These are phyloP conservation scores for Annulohypoxylon bovei DNA, from an alignment of 495 filamentous ascomycete genomes.

Conservation along the genomic window DNA sequence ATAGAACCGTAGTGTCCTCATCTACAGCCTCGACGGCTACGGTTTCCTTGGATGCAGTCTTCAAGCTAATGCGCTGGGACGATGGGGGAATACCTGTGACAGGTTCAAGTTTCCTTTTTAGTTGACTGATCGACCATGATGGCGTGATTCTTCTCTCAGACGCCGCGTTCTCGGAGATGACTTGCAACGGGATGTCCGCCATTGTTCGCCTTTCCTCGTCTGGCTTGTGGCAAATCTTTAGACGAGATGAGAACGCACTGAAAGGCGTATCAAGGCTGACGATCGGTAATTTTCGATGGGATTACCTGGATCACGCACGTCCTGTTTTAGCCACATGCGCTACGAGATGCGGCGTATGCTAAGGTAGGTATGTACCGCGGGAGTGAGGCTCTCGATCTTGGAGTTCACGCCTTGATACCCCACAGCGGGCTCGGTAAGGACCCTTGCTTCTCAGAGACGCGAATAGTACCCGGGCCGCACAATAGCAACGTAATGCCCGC, in stretches of 20 bases:
- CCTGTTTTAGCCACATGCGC: conserved; percentile 5
- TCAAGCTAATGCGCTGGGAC: conserved; percentile 77
- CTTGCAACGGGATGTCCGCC: conserved; percentile 83
- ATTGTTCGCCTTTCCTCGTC: conserved; percentile 69
- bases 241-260: conserved; percentile 24
- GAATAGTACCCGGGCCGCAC: conserved; percentile 34
- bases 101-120: conserved; percentile 90
- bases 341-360: conserved; percentile 10
- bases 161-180: conserved; percentile 77
- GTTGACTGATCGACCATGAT: conserved; percentile 86
- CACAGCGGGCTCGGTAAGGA: conserved; percentile 19
- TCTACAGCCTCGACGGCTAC: conserved; percentile 69
- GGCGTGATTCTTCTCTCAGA: conserved; percentile 92
- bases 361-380: not conserved
- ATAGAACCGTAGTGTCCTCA: conserved; percentile 71
- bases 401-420: conserved; percentile 23
- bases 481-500: conserved; percentile 12
- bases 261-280: conserved; percentile 31
- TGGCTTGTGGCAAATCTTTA: conserved; percentile 42
- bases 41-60: conserved; percentile 62
- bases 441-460: conserved; percentile 11
- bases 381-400: conserved; percentile 36
- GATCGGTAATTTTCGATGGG: conserved; percentile 23
- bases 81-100: conserved; percentile 90
- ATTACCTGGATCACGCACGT: not conserved